Base-by-base conservation (phyloP, 2,329 filamentous ascomycete species). In the Graphium sp. region DNA sequence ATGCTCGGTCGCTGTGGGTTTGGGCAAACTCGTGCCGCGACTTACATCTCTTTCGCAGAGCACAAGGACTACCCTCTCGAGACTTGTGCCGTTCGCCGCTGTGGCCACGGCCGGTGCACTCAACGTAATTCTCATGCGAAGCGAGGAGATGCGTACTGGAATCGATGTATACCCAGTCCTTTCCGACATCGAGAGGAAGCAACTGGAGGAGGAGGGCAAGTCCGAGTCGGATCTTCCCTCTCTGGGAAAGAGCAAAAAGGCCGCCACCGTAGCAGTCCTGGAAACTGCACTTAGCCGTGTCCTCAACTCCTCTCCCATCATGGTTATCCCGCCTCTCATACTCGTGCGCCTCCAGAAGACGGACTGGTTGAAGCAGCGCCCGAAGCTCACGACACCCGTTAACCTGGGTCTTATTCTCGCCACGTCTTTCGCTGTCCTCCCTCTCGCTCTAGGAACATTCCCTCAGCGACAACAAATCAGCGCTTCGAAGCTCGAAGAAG, bases 121-220 rank as follows among this genome's bases (percentile, higher is more conserved):
- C 36, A 98, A 98, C 53, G 89, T 94, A 16, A 91, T 94, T 55
- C 68, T 98, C 31, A 98, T 98, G 89, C 82, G 89, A 34, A 77
- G 83, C 37, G 87, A 94, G 52, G 89, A 98, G 58, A 95, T 98
- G 42, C 69, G 80, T 44, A 71, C 70, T 35, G 89, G 89, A 29
- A 98, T 98, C 45, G 82, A 95, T 50, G 73, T 98, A 21, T 94
- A 77, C 52, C 84, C 85, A 2, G 74, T 83, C 6, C 65, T 85
- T 8, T 75, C 74, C 3, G 74, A 74, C 5, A 63, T 62, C 11
- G 74, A 84, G 46, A 80, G 74, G 53, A 53, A 51, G 28, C 60
- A 63, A 47, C 52, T 69, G 23, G 50, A 53, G 26, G 51, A 47
- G 6, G 58, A 71, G 61, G 54, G 81, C 45, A 60, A 65, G 42